A percentile compares a stretch with the other conserved stretches of the same genome.
These are phyloP conservation scores for Kodamaea sagamina DNA, from an alignment of 805 yeast species.

Conservation along the genomic window DNA sequence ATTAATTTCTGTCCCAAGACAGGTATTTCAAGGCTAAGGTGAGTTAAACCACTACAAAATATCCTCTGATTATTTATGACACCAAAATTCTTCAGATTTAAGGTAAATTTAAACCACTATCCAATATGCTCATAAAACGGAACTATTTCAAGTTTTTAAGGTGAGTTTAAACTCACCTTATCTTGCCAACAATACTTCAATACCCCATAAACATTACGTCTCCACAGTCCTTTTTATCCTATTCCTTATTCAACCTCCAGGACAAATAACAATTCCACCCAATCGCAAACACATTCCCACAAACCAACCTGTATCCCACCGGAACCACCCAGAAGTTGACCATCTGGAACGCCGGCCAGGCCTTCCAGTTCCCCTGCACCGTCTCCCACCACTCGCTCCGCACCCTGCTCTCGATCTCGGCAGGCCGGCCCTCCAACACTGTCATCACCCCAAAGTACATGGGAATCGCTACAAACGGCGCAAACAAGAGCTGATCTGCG, in stretches of 20 bases:
- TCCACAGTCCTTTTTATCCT: no score
- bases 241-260: constrained; percentile 33
- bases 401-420: constrained; percentile 44
- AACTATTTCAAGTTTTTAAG: no score
- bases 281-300: constrained; percentile 71
- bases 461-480: constrained; percentile 74
- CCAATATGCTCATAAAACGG: no score
- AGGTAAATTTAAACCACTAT: no score
- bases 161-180: no score
- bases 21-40: no score
- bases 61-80: no score
- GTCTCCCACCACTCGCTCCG: constrained; percentile 63
- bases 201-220: no score
- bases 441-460: constrained; percentile 71
- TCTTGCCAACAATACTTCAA: no score
- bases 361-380: constrained; percentile 70
- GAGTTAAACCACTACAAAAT: no score
- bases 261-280: constrained; percentile 86
- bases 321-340: constrained; percentile 79
- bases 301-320: constrained; percentile 61
- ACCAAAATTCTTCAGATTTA: no score
- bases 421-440: constrained; percentile 51
- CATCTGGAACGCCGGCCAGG: constrained; percentile 90
- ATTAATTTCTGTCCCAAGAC: no score
- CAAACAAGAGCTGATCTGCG: constrained; percentile 72